phyloP scores from a whole-genome alignment of 2,329 filamentous ascomycete genomes.

The Apiospora rasikravindrae region DNA sequence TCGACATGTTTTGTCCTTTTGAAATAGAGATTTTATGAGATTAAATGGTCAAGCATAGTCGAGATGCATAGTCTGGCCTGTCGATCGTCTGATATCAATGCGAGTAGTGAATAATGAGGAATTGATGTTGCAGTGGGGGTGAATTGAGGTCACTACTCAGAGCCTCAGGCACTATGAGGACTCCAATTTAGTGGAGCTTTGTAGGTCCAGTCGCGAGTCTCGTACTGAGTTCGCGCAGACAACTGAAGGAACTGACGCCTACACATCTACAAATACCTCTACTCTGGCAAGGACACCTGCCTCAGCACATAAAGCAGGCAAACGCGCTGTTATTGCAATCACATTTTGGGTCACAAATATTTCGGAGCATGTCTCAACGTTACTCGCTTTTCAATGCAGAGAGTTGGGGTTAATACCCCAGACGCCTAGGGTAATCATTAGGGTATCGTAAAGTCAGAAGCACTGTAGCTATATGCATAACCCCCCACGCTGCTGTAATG shows the following conservation, averaged over 20 bases:
- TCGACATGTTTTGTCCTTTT: slow-evolving; percentile 70
- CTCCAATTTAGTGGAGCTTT: not conserved
- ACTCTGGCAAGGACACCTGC: not conserved
- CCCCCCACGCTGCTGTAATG: not conserved
- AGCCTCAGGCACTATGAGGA: not conserved
- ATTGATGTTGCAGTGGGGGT: not conserved
- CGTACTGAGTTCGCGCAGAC: not conserved
- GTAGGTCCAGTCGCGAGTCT: not conserved
- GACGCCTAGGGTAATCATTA: not conserved
- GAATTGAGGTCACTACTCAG: not conserved
- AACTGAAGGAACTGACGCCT: too few relatives aligned
- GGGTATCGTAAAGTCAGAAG: not conserved
- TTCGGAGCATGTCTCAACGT: not conserved
- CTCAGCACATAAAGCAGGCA: not conserved
- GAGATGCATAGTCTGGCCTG: not conserved
- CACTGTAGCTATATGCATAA: not conserved
- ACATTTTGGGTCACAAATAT: not conserved
- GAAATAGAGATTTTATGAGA: not conserved
- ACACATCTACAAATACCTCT: not conserved
- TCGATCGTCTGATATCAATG: too few relatives aligned
- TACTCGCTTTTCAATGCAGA: not conserved
- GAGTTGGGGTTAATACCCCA: not conserved
- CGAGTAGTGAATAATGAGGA: not conserved
- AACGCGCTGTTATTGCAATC: not conserved
- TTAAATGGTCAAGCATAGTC: not conserved